Evolutionary conservation across 768 basidiomycete species (phyloP), one percentile per base, ranked within the genome.

Genomic region (Mycena floridula): DNA sequence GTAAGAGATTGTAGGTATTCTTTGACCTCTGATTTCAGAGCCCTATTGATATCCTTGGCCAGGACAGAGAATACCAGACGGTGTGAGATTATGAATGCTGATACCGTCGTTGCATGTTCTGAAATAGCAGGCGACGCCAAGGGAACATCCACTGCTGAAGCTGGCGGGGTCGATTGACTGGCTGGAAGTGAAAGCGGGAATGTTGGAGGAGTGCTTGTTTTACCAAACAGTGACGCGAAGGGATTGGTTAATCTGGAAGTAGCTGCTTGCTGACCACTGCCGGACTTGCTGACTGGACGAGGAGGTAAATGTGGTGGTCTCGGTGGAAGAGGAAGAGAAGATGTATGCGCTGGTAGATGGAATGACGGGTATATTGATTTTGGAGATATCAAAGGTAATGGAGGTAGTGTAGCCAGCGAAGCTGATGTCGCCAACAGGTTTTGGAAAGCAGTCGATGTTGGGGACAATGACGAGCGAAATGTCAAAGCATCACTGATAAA

Each of bases 191-290:
- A 54, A 30, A 42, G 59, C 53, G 52, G 62, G 49, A 42, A 61
- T 9, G 54, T 52, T 23, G 60, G 60, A 7, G 64, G 56, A 20
- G 54, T 56, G 45, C 54, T 55, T 46, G 55, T 65, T 55, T 63
- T 30, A 5, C 81, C 85, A 53, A 89, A 90, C n/a, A 93, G 71
- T 2, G 84, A 83, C 0, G 87, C 83, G 52, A 93, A 92, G 0
- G 89, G 82, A 53, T 85, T 85, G 22, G 74, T 61, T 9, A 89
- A 70, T 1, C 86, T 72, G 0, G 79, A 70, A 0, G 62, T 45
- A 2, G 36, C 60, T 48, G 21, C 52, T 40, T 0, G 68, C 39
- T 18, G 56, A 3, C 16, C 50, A n/a, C n/a, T n/a, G n/a, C n/a
- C 36, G 12, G 53, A 21, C 1, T 54, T 51, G 2, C 40, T n/a